Conservation (phyloP, 805 yeast species). For the Pichia manshurica region DNA sequence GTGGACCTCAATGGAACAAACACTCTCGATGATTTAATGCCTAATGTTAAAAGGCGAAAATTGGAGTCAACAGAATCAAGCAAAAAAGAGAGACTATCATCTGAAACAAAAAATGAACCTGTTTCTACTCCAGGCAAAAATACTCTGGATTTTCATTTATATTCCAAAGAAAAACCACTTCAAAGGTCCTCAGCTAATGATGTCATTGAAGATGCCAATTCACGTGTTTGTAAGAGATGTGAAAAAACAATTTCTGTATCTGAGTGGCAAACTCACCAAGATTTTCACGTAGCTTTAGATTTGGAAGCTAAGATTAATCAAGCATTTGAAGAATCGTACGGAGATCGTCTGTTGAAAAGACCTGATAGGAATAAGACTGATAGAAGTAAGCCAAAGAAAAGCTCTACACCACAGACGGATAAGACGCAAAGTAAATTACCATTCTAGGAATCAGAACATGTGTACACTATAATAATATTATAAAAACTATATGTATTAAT, state of each 20-base stretch:
- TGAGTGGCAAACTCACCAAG: slow-evolving; percentile 22
- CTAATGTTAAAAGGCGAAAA: slow-evolving; percentile 11
- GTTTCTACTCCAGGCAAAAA: too few relatives aligned
- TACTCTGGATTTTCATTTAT: too few relatives aligned
- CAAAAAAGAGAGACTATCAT: background rate
- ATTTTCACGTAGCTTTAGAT: slow-evolving; percentile 26
- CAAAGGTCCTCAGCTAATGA: background rate
- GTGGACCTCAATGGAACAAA: slow-evolving; percentile 21
- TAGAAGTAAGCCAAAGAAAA: background rate
- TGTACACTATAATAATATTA: too few relatives aligned
- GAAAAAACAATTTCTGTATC: slow-evolving; percentile 1
- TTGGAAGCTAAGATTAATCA: slow-evolving; percentile 19
- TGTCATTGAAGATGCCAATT: background rate
- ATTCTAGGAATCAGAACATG: background rate
- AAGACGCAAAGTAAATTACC: slow-evolving; percentile 12
- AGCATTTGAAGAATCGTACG: slow-evolving; percentile 5
- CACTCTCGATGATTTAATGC: slow-evolving; percentile 25
- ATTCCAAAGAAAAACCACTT: background rate
- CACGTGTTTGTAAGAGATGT: slow-evolving; percentile 17
- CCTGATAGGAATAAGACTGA: background rate
- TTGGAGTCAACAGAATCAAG: background rate
- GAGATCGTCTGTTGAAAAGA: slow-evolving; percentile 2
- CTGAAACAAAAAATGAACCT: background rate
- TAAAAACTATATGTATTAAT: background rate
- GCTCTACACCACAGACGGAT: background rate